Percentiles rank a stretch among this genome's conserved stretches.
Evolutionary conservation across 352 stramenopile species (phyloP).

Genomic region (Albugo candida): DNA sequence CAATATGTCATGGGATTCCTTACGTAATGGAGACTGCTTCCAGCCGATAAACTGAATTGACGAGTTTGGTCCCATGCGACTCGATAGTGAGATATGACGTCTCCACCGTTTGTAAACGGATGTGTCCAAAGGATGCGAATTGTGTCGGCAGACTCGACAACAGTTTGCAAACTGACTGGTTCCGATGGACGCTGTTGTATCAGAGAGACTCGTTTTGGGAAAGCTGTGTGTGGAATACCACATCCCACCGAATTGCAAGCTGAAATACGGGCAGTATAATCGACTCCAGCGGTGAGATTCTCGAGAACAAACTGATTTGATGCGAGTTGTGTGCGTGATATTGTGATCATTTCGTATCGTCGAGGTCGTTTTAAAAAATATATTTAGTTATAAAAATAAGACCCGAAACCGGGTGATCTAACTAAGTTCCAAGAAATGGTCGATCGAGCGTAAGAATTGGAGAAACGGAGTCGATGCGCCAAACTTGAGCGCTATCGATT

Average conservation of each 20-base stretch:
- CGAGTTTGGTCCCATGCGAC: conserved; percentile 85
- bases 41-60: conserved; percentile 75
- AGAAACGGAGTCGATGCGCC: too few relatives aligned
- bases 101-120: conserved; percentile 80
- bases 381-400: too few relatives aligned
- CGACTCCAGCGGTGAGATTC: conserved; percentile 40
- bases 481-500: too few relatives aligned
- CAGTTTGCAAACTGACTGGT: conserved; percentile 58
- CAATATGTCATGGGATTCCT: conserved; percentile 51
- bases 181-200: conserved; percentile 73
- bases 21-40: conserved; percentile 55
- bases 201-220: conserved; percentile 43
- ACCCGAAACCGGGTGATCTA: too few relatives aligned
- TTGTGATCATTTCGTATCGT: conserved; percentile 17
- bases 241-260: conserved; percentile 82
- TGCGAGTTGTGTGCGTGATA: background rate
- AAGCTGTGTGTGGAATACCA: conserved; percentile 53
- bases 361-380: conserved; percentile 17
- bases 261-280: conserved; percentile 79
- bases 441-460: conserved; percentile 20
- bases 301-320: conserved; percentile 33
- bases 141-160: conserved; percentile 46
- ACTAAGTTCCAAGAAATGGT: conserved; percentile 18
- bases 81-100: conserved; percentile 84
- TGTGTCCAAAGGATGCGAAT: conserved; percentile 79